Base-by-base conservation (phyloP, 169 alveolate genomes). In the Ichthyophthirius multifiliis region DNA sequence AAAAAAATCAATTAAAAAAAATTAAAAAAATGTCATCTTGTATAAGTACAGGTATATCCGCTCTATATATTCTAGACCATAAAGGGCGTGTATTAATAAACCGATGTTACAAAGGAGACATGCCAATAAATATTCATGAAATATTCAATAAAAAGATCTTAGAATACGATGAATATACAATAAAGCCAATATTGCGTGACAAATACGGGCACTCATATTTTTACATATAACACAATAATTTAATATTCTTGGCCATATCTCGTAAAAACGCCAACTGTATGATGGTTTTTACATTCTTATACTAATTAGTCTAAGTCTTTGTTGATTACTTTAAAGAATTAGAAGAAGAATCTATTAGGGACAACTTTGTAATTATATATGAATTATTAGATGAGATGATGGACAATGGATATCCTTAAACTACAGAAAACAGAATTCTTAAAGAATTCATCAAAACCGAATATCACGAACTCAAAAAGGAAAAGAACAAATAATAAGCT, bases 351-450 rank as follows among this genome's bases (percentile, higher is more conserved):
- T 96, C 99, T 76, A 96, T 99, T 5, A 94, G 99, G 67, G 99
- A 99, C 87, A 99, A 99, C 91, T 99, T 99, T 87, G 99, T 98
- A 35, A 93, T 99, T 48, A 98, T 99, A 23, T 99, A 98, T 87
- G 99, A 99, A 90, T 89, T 99, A 20, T 89, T 99, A 34, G 99
- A 99, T 88, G 99, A 99, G 85, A 96, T 99, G 98, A 87, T 98
- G 92, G 99, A 99, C 89, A 98, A 97, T 86, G 99, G 99, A 3
- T 98, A 96, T 83, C 99, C 99, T 10, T 99, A 99, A 87, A 92
- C 96, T 5, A 96, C 99, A 16, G 99, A 94, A 76, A 77, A 75
- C 45, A 98, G 95, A 90, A 97, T 97, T 43, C 89, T 96, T 67
- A 96, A 96, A 76, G 99, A 97, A 86, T 97, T 90, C 83, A 98